These are phyloP conservation scores for Beauveria australis DNA, from an alignment of 2,329 filamentous ascomycete genomes.

Conservation along the genomic window DNA sequence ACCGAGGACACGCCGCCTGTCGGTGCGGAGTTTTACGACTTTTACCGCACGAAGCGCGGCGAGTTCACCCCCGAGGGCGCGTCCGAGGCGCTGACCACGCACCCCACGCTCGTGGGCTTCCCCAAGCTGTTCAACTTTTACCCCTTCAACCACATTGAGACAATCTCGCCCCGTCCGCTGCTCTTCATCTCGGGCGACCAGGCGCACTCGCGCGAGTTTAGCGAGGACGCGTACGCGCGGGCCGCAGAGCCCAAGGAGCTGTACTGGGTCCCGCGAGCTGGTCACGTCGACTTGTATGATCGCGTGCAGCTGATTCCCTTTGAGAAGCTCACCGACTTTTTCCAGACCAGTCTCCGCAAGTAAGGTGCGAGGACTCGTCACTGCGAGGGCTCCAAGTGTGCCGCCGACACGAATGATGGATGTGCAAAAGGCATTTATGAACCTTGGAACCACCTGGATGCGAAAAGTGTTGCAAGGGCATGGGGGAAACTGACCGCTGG, in stretches of 20 bases:
- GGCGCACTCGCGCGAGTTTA: constrained; percentile 22
- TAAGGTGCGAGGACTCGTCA: background rate
- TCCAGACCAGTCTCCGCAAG: constrained; percentile 6
- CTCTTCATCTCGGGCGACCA: constrained; percentile 20
- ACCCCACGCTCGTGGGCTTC: background rate
- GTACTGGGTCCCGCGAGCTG: constrained; percentile 22
- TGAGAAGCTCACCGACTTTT: constrained; percentile 20
- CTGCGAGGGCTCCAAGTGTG: too few relatives aligned
- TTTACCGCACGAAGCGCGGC: background rate
- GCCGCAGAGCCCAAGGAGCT: constrained; percentile 29
- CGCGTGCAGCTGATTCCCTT: constrained; percentile 28
- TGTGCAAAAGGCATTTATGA: too few relatives aligned
- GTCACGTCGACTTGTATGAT: constrained; percentile 30
- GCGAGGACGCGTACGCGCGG: constrained; percentile 18
- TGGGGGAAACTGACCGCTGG: too few relatives aligned
- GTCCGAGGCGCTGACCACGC: background rate
- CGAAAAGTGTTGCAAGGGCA: too few relatives aligned
- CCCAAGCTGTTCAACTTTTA: constrained; percentile 21
- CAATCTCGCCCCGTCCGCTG: constrained; percentile 22
- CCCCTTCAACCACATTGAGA: constrained; percentile 22
- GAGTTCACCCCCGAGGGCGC: background rate
- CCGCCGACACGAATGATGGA: too few relatives aligned
- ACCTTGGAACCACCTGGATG: too few relatives aligned
- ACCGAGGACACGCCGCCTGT: background rate
- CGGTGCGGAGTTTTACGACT: background rate